Percentiles rank a stretch among this genome's conserved stretches.
phyloP scores from a whole-genome alignment of 345 rosid species.

The Bruguiera gymnorhiza region DNA sequence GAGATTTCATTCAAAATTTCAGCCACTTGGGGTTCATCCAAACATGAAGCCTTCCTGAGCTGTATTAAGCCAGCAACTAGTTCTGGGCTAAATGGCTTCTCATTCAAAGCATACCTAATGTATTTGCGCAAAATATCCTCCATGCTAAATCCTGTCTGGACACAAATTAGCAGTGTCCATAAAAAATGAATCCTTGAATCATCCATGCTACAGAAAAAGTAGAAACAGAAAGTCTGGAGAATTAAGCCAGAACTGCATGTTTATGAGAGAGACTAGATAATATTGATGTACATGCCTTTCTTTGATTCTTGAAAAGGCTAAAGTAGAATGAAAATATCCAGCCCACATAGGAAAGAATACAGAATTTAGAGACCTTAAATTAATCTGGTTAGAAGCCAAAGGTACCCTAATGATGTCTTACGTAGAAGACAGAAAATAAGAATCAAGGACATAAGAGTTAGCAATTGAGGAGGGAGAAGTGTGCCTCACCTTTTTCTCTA shows the following conservation, averaged over 20 bases:
- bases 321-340: neutral
- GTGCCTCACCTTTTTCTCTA: slow-evolving; percentile 59
- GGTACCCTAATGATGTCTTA: too few species aligned
- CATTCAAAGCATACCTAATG: slow-evolving; percentile 79
- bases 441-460: neutral
- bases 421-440: too few species aligned
- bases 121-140: slow-evolving; percentile 89
- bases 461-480: neutral
- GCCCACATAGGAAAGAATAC: too few species aligned
- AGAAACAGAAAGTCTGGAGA: neutral
- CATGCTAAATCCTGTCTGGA: slow-evolving; percentile 93
- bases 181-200: slow-evolving; percentile 25
- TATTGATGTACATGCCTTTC: neutral
- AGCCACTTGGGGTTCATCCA: slow-evolving; percentile 67
- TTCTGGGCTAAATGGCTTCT: slow-evolving; percentile 81
- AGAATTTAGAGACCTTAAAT: neutral
- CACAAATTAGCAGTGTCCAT: slow-evolving; percentile 30
- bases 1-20: slow-evolving; percentile 82
- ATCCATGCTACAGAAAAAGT: slow-evolving; percentile 2
- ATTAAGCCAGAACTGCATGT: neutral
- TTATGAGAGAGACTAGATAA: neutral
- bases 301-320: neutral
- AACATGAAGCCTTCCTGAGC: slow-evolving; percentile 69
- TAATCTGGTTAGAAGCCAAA: neutral
- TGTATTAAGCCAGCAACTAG: slow-evolving; percentile 62